Evolutionary conservation across 2,329 filamentous ascomycete genomes (phyloP).

Genomic region (Madurella fahalii): DNA sequence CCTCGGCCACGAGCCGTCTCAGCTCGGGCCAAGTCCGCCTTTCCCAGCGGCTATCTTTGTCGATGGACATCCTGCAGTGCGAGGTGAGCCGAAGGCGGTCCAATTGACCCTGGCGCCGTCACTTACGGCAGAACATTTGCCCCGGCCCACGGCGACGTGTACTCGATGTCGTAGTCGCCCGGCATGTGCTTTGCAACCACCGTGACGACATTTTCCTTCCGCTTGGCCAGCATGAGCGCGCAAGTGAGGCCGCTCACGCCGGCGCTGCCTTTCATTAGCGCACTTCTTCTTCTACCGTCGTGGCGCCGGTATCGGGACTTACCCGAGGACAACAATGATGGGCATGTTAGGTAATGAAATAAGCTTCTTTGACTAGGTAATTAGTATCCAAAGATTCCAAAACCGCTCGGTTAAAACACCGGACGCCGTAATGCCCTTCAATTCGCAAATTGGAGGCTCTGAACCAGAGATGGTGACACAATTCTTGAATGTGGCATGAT

Average conservation of each 20-base stretch:
- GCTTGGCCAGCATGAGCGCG: slow-evolving; percentile 45
- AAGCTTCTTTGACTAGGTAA: too few species aligned
- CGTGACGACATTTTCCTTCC: slow-evolving; percentile 39
- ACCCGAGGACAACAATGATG: slow-evolving; percentile 38
- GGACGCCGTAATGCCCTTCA: too few species aligned
- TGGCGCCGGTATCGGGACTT: slow-evolving; percentile 17
- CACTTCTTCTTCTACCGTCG: not conserved
- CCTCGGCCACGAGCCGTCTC: slow-evolving; percentile 54
- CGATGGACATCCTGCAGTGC: slow-evolving; percentile 40
- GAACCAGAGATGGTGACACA: too few species aligned
- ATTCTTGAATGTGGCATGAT: too few species aligned
- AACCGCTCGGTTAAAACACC: too few species aligned
- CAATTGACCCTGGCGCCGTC: not conserved
- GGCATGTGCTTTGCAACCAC: slow-evolving; percentile 76
- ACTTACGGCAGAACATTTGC: slow-evolving; percentile 73
- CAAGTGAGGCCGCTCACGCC: slow-evolving; percentile 51
- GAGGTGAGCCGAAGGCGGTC: not conserved
- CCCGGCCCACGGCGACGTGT: slow-evolving; percentile 84
- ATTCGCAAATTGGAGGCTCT: too few species aligned
- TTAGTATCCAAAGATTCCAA: too few species aligned
- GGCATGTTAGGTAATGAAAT: slow-evolving; percentile 29
- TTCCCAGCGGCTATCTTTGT: slow-evolving; percentile 52
- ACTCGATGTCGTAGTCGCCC: slow-evolving; percentile 87
- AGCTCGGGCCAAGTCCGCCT: slow-evolving; percentile 61
- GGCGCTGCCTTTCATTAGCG: slow-evolving; percentile 32